Percentiles rank a stretch among this genome's conserved stretches.
These are phyloP conservation scores for Sutorius australiensis DNA, from an alignment of 768 basidiomycete species.

Conservation along the genomic window DNA sequence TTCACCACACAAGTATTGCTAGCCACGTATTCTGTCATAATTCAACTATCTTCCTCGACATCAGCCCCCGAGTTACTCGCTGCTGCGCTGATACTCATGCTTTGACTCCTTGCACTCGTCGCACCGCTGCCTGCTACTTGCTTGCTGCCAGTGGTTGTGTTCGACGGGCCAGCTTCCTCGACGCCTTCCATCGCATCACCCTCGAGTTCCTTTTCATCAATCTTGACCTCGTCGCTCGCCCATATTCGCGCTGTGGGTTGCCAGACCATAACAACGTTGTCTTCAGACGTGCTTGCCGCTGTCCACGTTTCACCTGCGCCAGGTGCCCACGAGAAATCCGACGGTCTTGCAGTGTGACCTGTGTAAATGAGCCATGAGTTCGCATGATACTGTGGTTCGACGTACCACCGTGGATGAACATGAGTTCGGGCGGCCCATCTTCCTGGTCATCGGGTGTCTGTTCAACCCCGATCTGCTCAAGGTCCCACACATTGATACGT, in stretches of 20 bases:
- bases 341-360: slow-evolving; percentile 87
- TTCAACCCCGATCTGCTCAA: slow-evolving; percentile 86
- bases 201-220: slow-evolving; percentile 85
- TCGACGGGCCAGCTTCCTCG: slow-evolving; percentile 38
- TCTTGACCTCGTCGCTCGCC: slow-evolving; percentile 83
- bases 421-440: slow-evolving; percentile 93
- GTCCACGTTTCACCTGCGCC: slow-evolving; percentile 81
- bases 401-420: slow-evolving; percentile 94
- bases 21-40: slow-evolving; percentile 4
- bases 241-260: slow-evolving; percentile 93
- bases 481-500: slow-evolving; percentile 92
- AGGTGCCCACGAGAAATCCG: slow-evolving; percentile 96
- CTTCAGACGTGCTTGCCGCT: slow-evolving; percentile 84
- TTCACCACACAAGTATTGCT: slow-evolving; percentile 11
- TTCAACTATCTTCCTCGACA: slow-evolving; percentile 32
- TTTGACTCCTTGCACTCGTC: slow-evolving; percentile 50
- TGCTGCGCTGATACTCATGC: slow-evolving; percentile 57
- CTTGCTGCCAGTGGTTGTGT: slow-evolving; percentile 14
- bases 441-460: slow-evolving; percentile 98
- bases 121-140: slow-evolving; percentile 26
- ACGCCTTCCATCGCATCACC: slow-evolving; percentile 74
- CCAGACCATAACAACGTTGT: slow-evolving; percentile 98
- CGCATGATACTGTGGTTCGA: slow-evolving; percentile 1
- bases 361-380: slow-evolving; percentile 3
- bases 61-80: slow-evolving; percentile 51